Evolutionary conservation across 768 basidiomycete species (phyloP).

Genomic region (Suillus fuscotomentosus): DNA sequence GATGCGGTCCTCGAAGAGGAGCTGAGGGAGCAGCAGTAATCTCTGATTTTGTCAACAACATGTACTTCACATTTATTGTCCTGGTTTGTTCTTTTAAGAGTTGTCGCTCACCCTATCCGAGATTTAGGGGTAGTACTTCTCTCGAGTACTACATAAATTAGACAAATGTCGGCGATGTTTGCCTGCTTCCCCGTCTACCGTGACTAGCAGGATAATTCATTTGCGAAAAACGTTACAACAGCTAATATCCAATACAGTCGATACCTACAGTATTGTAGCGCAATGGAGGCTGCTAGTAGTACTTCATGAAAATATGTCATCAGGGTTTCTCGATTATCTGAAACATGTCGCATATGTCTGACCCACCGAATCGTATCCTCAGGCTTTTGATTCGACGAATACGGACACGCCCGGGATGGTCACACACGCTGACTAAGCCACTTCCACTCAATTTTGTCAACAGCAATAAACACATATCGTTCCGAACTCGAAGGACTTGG

Average conservation of each 20-base stretch:
- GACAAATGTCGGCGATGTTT: background rate
- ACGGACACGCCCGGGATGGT: background rate
- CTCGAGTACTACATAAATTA: background rate
- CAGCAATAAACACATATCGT: background rate
- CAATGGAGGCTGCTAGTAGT: background rate
- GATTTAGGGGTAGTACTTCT: background rate
- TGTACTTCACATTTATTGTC: background rate
- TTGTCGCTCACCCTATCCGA: background rate
- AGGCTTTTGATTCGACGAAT: too few species aligned
- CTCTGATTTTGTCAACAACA: background rate
- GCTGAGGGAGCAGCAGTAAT: constrained; percentile 16
- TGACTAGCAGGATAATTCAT: background rate
- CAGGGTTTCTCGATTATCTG: background rate
- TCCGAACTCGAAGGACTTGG: background rate
- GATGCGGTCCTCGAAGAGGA: constrained; percentile 45
- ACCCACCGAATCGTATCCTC: too few species aligned
- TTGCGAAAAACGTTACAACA: background rate
- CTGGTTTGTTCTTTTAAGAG: background rate
- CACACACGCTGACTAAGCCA: background rate
- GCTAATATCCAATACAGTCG: background rate
- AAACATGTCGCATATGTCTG: background rate
- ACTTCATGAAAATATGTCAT: background rate
- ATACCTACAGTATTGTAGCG: background rate
- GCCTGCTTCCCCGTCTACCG: background rate
- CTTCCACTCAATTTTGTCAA: background rate